These are phyloP conservation scores for Penicillium italicum DNA, from an alignment of 2,329 filamentous ascomycete genomes.

Conservation along the genomic window DNA sequence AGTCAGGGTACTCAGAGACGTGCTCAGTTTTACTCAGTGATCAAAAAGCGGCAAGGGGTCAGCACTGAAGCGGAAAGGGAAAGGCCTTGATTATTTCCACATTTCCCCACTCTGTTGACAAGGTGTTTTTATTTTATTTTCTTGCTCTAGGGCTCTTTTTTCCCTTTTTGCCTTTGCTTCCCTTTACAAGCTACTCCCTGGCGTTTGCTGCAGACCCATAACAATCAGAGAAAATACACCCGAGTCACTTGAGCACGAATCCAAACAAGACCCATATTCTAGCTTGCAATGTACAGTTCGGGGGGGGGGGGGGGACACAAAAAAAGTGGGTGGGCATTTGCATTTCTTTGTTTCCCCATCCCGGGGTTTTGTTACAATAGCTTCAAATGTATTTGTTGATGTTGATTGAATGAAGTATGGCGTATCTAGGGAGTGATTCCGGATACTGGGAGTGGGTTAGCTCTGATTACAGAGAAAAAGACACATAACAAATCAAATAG, in stretches of 20 bases:
- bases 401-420: background rate
- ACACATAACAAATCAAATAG: conserved; percentile 1
- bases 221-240: background rate
- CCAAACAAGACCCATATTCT: background rate
- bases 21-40: no score
- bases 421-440: background rate
- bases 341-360: background rate
- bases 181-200: conserved; percentile 12
- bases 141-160: background rate
- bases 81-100: conserved; percentile 20
- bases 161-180: background rate
- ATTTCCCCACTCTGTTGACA: conserved; percentile 14
- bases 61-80: no score
- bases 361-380: background rate
- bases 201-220: conserved; percentile 2
- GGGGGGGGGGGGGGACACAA: no score
- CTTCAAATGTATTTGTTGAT: background rate
- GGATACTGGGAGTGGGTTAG: background rate
- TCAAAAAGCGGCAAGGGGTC: no score
- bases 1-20: no score
- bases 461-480: background rate
- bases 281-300: background rate
- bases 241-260: background rate
- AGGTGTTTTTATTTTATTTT: conserved; percentile 1
- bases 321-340: background rate